phyloP scores from a whole-genome alignment of 805 yeast species.

The Starmerella vitae region DNA sequence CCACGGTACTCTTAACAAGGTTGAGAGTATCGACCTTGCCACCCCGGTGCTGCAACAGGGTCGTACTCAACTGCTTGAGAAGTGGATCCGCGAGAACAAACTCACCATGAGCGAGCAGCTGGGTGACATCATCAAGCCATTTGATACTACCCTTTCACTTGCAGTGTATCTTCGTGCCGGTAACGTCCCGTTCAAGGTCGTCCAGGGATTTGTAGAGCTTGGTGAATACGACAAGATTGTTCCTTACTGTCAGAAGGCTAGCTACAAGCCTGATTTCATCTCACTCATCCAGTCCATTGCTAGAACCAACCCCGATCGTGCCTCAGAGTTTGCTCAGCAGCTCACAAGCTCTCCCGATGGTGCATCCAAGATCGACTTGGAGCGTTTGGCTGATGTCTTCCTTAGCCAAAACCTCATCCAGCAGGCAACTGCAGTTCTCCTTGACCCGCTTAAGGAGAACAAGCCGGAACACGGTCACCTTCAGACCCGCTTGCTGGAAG shows the following conservation, averaged over 20 bases:
- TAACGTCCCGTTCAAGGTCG: slow-evolving; percentile 73
- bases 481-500: slow-evolving; percentile 88
- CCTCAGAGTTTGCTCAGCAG: slow-evolving; percentile 90
- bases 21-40: slow-evolving; percentile 88
- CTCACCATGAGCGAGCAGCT: slow-evolving; percentile 90
- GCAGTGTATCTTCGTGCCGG: slow-evolving; percentile 75
- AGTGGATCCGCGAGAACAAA: slow-evolving; percentile 92
- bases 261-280: slow-evolving; percentile 79
- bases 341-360: slow-evolving; percentile 45
- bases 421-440: slow-evolving; percentile 93
- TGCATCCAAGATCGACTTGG: slow-evolving; percentile 54
- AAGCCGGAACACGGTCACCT: slow-evolving; percentile 89
- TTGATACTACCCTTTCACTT: slow-evolving; percentile 71
- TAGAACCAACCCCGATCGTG: slow-evolving; percentile 92
- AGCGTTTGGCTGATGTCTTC: slow-evolving; percentile 82
- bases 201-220: slow-evolving; percentile 79
- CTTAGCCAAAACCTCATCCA: slow-evolving; percentile 87
- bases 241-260: slow-evolving; percentile 84
- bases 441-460: slow-evolving; percentile 90
- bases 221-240: slow-evolving; percentile 93
- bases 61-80: slow-evolving; percentile 83
- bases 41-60: slow-evolving; percentile 92
- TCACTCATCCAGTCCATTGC: slow-evolving; percentile 80
- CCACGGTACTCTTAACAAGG: slow-evolving; percentile 80
- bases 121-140: slow-evolving; percentile 89